These are phyloP conservation scores for Tephrocybe rancida DNA, from an alignment of 768 basidiomycete genomes.

Conservation along the genomic window DNA sequence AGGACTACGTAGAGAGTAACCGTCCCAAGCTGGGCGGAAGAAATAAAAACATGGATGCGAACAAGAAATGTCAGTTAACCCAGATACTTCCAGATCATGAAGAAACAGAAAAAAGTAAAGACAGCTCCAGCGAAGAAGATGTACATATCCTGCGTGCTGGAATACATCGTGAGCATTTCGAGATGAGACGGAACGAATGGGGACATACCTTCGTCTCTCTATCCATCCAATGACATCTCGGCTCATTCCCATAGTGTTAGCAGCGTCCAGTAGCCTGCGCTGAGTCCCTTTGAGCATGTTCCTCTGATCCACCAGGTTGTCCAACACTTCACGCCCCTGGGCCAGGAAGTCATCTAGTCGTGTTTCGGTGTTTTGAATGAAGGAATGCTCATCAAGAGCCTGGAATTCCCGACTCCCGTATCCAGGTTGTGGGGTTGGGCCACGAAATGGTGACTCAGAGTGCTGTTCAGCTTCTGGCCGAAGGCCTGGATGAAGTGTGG, in stretches of 20 bases:
- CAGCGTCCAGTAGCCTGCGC: conserved; percentile 81
- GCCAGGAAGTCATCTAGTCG: conserved; percentile 89
- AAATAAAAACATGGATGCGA: neutral
- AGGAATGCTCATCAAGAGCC: conserved; percentile 87
- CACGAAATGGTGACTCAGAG: conserved; percentile 87
- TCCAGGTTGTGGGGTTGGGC: conserved; percentile 53
- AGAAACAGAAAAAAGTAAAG: conserved; percentile 93
- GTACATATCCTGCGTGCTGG: conserved; percentile 92
- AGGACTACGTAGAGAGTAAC: conserved; percentile 18
- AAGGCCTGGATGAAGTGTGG: conserved; percentile 57
- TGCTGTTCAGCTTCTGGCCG: conserved; percentile 49
- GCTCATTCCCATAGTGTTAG: conserved; percentile 93
- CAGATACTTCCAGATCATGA: conserved; percentile 88
- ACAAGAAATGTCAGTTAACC: conserved; percentile 42
- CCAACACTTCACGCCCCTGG: conserved; percentile 89
- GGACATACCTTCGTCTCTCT: conserved; percentile 83
- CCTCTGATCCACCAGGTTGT: conserved; percentile 91
- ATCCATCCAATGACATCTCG: conserved; percentile 97
- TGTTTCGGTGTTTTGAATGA: conserved; percentile 80
- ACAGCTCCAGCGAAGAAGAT: conserved; percentile 87
- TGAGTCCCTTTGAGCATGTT: conserved; percentile 96
- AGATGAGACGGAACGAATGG: neutral
- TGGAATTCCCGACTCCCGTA: conserved; percentile 68
- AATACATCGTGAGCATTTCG: neutral
- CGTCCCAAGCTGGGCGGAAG: conserved; percentile 5